A percentile compares a stretch with the other conserved stretches of the same genome.
Evolutionary conservation across 2,329 filamentous ascomycete genomes (phyloP).

Genomic region (Dactylonectria estremocensis): DNA sequence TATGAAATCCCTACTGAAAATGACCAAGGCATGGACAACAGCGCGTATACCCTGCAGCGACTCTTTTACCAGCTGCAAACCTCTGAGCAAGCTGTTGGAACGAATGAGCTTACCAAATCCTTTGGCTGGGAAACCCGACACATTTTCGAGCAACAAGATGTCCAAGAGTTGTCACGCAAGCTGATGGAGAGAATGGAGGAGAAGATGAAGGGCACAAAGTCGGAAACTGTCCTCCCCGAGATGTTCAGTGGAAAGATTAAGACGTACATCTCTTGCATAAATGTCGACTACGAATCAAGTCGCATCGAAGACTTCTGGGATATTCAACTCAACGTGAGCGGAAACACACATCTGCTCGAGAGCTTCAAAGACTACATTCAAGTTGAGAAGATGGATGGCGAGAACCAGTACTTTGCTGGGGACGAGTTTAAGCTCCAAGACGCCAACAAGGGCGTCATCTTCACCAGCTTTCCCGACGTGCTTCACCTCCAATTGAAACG

Average conservation of each 20-base stretch:
- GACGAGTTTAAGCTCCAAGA: conserved; percentile 94
- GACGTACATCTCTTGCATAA: conserved; percentile 98
- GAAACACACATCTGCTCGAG: conserved; percentile 92
- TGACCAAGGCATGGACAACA: conserved; percentile 86
- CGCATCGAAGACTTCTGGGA: conserved; percentile 99
- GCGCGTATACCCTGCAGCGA: conserved; percentile 92
- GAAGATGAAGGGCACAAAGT: conserved; percentile 96
- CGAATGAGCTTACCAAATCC: conserved; percentile 93
- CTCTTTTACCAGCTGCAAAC: conserved; percentile 97
- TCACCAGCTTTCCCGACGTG: conserved; percentile 94
- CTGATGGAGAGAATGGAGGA: conserved; percentile 98
- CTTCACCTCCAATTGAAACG: conserved; percentile 96
- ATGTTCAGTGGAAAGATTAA: conserved; percentile 99
- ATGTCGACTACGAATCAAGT: conserved; percentile 97
- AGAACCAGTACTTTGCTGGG: conserved; percentile 97
- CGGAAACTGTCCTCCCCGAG: conserved; percentile 88
- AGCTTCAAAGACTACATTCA: conserved; percentile 98
- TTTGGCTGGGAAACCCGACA: conserved; percentile 99
- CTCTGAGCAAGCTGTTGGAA: conserved; percentile 85
- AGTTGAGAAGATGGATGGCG: conserved; percentile 96
- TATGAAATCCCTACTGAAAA: conserved; percentile 96
- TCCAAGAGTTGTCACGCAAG: conserved; percentile 96
- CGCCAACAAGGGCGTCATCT: conserved; percentile 97
- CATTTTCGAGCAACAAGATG: conserved; percentile 98
- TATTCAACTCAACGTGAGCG: conserved; percentile 95